phyloP scores from a whole-genome alignment of 2,329 filamentous ascomycete genomes.

The Gnomoniopsis sp. region DNA sequence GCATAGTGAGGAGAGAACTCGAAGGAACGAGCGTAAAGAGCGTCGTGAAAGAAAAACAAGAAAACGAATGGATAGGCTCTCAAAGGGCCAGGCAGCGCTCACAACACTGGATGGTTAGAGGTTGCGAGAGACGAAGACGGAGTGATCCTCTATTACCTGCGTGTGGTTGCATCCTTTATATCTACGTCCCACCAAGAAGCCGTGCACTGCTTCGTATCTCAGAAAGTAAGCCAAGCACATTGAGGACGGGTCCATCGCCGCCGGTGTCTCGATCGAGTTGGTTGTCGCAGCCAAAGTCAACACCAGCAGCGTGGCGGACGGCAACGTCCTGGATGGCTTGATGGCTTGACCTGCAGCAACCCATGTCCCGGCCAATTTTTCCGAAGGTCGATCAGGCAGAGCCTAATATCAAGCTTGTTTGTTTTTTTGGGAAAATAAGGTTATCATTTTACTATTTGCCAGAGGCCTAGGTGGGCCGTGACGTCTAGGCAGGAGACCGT shows the following conservation, averaged over 20 bases:
- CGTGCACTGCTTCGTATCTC: slow-evolving; percentile 5
- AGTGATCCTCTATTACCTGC: background rate
- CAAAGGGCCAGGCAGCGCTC: slow-evolving; percentile 8
- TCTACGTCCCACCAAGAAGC: background rate
- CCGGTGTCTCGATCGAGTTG: background rate
- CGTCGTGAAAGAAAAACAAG: slow-evolving; percentile 3
- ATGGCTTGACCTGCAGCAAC: background rate
- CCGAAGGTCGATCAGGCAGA: background rate
- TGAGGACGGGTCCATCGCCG: background rate
- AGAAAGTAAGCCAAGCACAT: slow-evolving; percentile 1
- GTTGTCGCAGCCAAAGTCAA: background rate
- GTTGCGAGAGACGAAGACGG: background rate
- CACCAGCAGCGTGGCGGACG: background rate
- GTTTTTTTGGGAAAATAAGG: background rate
- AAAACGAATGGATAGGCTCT: slow-evolving; percentile 14
- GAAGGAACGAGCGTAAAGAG: background rate
- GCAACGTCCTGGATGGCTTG: background rate
- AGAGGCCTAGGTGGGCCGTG: background rate
- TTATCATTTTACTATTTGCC: background rate
- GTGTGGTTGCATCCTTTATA: slow-evolving; percentile 8
- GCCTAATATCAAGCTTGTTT: background rate
- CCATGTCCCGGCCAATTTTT: background rate
- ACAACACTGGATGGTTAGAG: background rate
- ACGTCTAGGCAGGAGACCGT: no score
- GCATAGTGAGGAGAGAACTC: background rate